Conservation (phyloP, 2,329 filamentous ascomycete species). For the Aureobasidium leucospermi region DNA sequence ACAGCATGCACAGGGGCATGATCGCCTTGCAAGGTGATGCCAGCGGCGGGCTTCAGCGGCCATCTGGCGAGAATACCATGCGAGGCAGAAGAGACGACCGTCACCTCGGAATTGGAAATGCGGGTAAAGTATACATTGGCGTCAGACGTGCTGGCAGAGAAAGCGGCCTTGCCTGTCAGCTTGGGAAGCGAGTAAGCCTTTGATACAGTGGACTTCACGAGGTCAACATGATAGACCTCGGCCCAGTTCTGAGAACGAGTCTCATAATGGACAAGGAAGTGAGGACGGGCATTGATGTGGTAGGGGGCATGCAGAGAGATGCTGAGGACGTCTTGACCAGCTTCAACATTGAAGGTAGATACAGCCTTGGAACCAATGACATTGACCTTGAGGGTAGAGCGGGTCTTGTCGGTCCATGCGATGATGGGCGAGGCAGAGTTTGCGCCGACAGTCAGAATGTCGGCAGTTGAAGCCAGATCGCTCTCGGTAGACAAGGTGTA, state of each 20-base stretch:
- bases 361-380: constrained; percentile 50
- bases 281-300: constrained; percentile 61
- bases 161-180: constrained; percentile 61
- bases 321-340: constrained; percentile 37
- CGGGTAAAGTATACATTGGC: constrained; percentile 86
- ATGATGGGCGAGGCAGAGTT: constrained; percentile 69
- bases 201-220: constrained; percentile 60
- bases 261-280: constrained; percentile 79
- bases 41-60: constrained; percentile 45
- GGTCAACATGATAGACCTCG: constrained; percentile 76
- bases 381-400: constrained; percentile 61
- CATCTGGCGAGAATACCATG: constrained; percentile 71
- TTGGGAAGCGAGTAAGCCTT: constrained; percentile 76
- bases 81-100: constrained; percentile 67
- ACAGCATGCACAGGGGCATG: constrained; percentile 55
- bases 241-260: constrained; percentile 67
- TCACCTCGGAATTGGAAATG: constrained; percentile 65
- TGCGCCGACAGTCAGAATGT: constrained; percentile 67
- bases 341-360: constrained; percentile 37
- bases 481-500: constrained; percentile 65
- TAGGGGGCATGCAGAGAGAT: constrained; percentile 66
- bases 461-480: constrained; percentile 57
- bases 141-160: constrained; percentile 69
- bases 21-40: constrained; percentile 15
- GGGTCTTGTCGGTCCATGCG: constrained; percentile 62